Conservation (phyloP, 108 stramenopile genomes). For the Tribonema minus region DNA sequence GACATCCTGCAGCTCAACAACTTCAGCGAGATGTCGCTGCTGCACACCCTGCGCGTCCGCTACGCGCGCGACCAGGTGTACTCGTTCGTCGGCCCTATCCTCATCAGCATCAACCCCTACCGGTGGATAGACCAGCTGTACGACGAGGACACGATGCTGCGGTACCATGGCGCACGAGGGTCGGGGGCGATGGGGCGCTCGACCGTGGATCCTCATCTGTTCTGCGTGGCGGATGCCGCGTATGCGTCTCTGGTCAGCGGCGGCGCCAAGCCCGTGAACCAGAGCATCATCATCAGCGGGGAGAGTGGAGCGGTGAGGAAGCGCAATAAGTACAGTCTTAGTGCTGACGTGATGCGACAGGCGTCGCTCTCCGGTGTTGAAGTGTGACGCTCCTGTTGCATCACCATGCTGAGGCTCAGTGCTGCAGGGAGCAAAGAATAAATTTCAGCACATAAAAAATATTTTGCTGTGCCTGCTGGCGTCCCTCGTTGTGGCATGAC, state of each 20-base stretch:
- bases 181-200: constrained; percentile 5
- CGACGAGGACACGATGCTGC: constrained; percentile 36
- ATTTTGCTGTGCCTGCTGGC: too few species aligned
- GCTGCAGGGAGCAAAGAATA: too few species aligned
- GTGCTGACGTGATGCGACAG: too few species aligned
- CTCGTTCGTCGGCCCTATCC: constrained; percentile 85
- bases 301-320: constrained; percentile 69
- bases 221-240: constrained; percentile 46
- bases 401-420: too few species aligned
- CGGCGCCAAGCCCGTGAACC: constrained; percentile 10
- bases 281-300: constrained; percentile 62
- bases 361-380: too few species aligned
- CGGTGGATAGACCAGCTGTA: constrained; percentile 52
- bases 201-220: constrained; percentile 44
- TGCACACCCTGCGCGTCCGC: constrained; percentile 29
- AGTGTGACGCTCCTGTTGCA: too few species aligned
- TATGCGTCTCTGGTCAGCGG: constrained; percentile 44
- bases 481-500: too few species aligned
- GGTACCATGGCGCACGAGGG: constrained; percentile 17
- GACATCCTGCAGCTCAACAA: constrained; percentile 34
- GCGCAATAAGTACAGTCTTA: too few species aligned
- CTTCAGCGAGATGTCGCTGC: constrained; percentile 41
- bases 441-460: too few species aligned
- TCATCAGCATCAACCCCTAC: constrained; percentile 93
- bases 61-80: constrained; percentile 66